Evolutionary conservation across 345 rosid genomes (phyloP).

Genomic region (Rhizophora mangle): DNA sequence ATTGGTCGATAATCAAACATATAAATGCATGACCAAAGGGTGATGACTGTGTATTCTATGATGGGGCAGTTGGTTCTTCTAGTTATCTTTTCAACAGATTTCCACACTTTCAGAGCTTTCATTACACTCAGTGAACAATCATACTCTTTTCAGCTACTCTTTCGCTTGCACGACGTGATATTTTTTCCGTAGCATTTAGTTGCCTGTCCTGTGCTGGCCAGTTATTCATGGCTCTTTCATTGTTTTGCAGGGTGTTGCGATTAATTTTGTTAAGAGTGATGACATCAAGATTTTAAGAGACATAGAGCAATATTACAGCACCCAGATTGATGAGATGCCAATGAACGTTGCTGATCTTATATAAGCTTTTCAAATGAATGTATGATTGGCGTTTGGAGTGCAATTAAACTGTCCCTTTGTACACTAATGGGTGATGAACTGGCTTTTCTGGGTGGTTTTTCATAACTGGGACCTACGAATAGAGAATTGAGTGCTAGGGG

Average conservation of each 20-base stretch:
- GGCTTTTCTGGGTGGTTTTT: too few relatives aligned
- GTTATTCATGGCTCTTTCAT: neutral
- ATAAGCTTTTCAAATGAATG: conserved; percentile 8
- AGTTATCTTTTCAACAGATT: too few relatives aligned
- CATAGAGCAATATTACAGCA: conserved; percentile 87
- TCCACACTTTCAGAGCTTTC: too few relatives aligned
- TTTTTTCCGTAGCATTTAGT: neutral
- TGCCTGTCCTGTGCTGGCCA: neutral
- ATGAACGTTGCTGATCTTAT: conserved; percentile 90
- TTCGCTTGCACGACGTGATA: too few relatives aligned
- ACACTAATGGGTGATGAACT: too few relatives aligned
- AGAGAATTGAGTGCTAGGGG: too few relatives aligned
- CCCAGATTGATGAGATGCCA: conserved; percentile 97
- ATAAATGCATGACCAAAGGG: too few relatives aligned
- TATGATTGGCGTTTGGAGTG: too few relatives aligned
- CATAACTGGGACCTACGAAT: too few relatives aligned
- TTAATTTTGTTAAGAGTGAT: conserved; percentile 82
- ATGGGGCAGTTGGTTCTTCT: neutral
- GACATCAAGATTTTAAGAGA: conserved; percentile 88
- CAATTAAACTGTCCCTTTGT: too few relatives aligned
- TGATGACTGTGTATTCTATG: neutral
- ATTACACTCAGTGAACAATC: too few relatives aligned
- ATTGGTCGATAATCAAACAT: neutral
- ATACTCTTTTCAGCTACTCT: too few relatives aligned
- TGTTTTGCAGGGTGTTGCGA: conserved; percentile 72